Base-by-base conservation (phyloP, 139 green algal species). In the Coccomyxa sp. region DNA sequence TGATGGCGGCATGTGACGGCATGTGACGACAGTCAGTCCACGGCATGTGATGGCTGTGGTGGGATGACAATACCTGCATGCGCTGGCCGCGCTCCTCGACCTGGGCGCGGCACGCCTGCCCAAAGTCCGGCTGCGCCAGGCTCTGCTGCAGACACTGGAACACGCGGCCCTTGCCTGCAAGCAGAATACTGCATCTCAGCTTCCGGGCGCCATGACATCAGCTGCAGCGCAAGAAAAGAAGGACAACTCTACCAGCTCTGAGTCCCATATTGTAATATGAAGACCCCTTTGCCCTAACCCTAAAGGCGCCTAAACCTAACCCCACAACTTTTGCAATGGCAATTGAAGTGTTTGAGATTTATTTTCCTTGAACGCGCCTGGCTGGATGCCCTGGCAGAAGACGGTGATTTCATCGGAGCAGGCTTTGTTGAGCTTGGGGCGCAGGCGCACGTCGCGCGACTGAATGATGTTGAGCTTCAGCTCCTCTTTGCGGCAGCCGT, bases 91-190 rank as follows among this genome's bases (percentile, higher is more conserved):
- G 82, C 66, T 71, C 31, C 31, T 81, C 58, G 45, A 96, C 81
- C 79, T 95, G 78, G n/a, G 79, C 77, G 38, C 82, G 84, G 89
- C 94, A 97, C 0, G 38, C 68, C 9, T 84, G 77, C 1, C 90
- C 90, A 84, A 96, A 97, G 74, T 94, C 91, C 0, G 91, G 76
- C 85, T 97, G 88, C 16, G 77, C 85, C 77, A 97, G 87, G 81
- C 95, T 91, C 79, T 96, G 89, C 58, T 90, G 86, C 80, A 97
- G 84, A 89, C 94, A 97, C 58, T 88, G 85, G 86, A 94, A 95
- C 28, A 94, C 83, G 66, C 92, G 91, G 10, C 67, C 88, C 79
- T 84, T 84, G 57, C 88, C 87, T 90, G 87, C 87, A 77, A 30
- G 27, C 71, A 30, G 1, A 25, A 45, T n/a, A 3, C 16, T 45